Base-by-base conservation (phyloP, 495 filamentous ascomycete species). In the Xanthoparmelia taractica region DNA sequence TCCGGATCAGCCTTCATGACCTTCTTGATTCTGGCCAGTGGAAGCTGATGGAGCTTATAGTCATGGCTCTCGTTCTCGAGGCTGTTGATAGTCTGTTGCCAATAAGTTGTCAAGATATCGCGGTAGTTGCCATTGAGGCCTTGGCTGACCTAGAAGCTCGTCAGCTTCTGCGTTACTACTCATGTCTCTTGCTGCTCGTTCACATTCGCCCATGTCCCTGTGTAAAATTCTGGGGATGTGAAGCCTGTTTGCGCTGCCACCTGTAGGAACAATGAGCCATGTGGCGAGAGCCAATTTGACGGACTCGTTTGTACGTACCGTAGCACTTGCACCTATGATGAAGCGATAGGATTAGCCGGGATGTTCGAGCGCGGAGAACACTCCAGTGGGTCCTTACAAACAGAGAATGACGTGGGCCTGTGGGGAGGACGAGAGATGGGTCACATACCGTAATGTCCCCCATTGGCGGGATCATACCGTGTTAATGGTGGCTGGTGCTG, bases 1-100 rank as follows among this genome's bases (percentile, higher is more conserved):
- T 98, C 94, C 2, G 94, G 94, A 68, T 98, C 94, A 4, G 94
- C 94, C 76, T 98, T 98, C 94, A 98, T 98, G 68, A 98, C 94
- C 73, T 98, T 98, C 82, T 97, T 98, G 76, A 98, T 98, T 48
- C 94, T 88, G 31, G 94, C 94, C 56, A 98, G 81, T 3, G 94
- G 94, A 38, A 98, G 79, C 74, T 97, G 94, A 69, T 98, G 94
- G 57, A 96, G 79, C 74, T 98, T 98, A 79, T 96, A 98, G 73
- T 98, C 95, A 74, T 98, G 94, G 41, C 90, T 90, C 67, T 97
- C 95, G 47, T 80, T 87, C 77, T 98, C 94, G 59, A 98, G 84
- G 70, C 96, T 90, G 63, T 85, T 91, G 81, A 98, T 96, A 54
- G 90, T 90, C 69, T 97, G 91, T 73, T 97, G 95, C 94, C 94